Evolutionary conservation across 257 asterid genomes (phyloP), one percentile per base, ranked within the genome.

Genomic region (Nyctanthes arbortristis): DNA sequence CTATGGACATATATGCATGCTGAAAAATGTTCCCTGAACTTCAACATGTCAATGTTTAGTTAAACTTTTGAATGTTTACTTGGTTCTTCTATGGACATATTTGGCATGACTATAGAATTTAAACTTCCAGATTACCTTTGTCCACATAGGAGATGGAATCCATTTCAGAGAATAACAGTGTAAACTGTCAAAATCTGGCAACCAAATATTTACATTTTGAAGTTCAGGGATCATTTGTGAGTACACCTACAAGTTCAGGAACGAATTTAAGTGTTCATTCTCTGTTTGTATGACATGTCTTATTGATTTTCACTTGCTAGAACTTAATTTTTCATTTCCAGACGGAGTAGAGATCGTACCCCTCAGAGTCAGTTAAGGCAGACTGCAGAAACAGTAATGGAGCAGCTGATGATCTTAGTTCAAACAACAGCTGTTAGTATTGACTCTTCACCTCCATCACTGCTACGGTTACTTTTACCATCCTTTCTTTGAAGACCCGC

Each of bases 361-460:
- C 87, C 88, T 64, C 89, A 74, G 75, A 78, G 80, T 72, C 90
- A 83, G 73, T 68, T 73, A 74, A 81, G 70, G 73, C 89, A 83
- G 69, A 79, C 73, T 69, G 92, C 94, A 29, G 96, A 88, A 76
- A 57, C 82, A 58, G 60, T 83, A 80, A 85, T 88, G 92, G 77
- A 70, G 69, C 96, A 80, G 73, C 75, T 90, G 77, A 83, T 88
- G 87, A 70, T 80, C 76, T 72, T 77, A 63, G 94, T 86, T 69
- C 92, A 87, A 77, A 78, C 78, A 62, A 90, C 96, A 29, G 96
- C 96, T 75, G 97, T 90, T 66, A 75, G 96, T 86, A 78, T 70
- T 80, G 63, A 27, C 71, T 73, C 73, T 36, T 34, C 37, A 18
- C 65, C 18, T 2, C 20, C 34, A 57, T 57, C 32, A 32, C 57